Conservation (phyloP, 345 rosid genomes). For the Euphorbia tirucalli region DNA sequence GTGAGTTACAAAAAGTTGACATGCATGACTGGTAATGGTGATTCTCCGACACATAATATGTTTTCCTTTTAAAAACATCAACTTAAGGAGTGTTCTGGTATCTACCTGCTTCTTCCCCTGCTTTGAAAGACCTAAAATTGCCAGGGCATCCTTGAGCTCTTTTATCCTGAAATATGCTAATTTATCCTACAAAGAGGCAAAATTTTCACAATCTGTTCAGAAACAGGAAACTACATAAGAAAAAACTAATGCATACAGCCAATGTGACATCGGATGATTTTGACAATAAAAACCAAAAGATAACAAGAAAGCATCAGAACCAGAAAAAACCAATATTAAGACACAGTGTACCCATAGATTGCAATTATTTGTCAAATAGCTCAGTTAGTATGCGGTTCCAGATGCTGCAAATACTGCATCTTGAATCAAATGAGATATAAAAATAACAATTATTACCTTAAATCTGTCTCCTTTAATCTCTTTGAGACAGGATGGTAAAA, state of each 20-base stretch:
- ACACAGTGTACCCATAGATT: too few relatives aligned
- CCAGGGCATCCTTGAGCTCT: conserved; percentile 96
- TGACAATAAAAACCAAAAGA: not conserved
- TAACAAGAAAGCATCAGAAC: not conserved
- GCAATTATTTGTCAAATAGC: too few relatives aligned
- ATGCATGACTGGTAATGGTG: not conserved
- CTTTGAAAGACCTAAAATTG: conserved; percentile 83
- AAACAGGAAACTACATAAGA: not conserved
- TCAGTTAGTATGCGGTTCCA: not conserved
- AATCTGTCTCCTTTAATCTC: too few relatives aligned
- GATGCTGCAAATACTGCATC: not conserved
- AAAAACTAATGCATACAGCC: too few relatives aligned
- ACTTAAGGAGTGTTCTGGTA: conserved; percentile 7
- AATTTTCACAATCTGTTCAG: conserved; percentile 9
- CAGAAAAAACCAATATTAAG: not conserved
- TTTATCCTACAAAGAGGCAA: conserved; percentile 54
- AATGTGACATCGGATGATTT: not conserved
- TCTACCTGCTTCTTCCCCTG: conserved; percentile 96
- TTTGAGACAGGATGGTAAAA: too few relatives aligned
- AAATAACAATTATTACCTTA: too few relatives aligned
- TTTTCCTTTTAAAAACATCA: not conserved
- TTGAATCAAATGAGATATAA: not conserved
- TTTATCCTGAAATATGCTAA: conserved; percentile 80
- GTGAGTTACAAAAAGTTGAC: not conserved
- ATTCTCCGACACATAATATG: too few relatives aligned